Conservation (phyloP, 441 rosid species). For the Gossypium schwendimanii region DNA sequence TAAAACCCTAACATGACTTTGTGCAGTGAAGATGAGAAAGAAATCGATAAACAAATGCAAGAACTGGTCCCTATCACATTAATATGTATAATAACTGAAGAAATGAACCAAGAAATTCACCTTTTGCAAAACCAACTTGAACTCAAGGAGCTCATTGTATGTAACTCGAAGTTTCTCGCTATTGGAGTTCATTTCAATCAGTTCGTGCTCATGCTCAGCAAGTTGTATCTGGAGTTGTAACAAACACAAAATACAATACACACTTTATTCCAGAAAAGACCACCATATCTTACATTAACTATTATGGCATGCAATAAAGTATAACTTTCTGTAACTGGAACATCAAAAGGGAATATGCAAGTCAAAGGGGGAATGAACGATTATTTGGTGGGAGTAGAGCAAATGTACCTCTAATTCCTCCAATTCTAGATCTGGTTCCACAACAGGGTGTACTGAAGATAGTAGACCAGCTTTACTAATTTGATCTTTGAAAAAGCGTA, state of each 20-base stretch:
- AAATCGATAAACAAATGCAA: slow-evolving; percentile 8
- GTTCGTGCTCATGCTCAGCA: slow-evolving; percentile 85
- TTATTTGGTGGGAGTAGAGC: background rate
- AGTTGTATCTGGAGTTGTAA: slow-evolving; percentile 63
- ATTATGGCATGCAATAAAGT: background rate
- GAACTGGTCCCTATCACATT: background rate
- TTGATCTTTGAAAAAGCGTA: slow-evolving; percentile 87
- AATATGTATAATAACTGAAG: background rate
- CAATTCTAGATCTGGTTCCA: slow-evolving; percentile 74
- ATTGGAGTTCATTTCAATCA: slow-evolving; percentile 88
- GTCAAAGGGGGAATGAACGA: slow-evolving; percentile 8
- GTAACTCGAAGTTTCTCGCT: slow-evolving; percentile 86
- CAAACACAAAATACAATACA: slow-evolving; percentile 17
- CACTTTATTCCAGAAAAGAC: slow-evolving; percentile 11
- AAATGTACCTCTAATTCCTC: slow-evolving; percentile 84
- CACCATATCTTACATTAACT: background rate
- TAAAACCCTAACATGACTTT: slow-evolving; percentile 1
- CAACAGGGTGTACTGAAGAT: slow-evolving; percentile 48
- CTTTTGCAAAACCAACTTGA: slow-evolving; percentile 90
- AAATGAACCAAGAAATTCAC: slow-evolving; percentile 30
- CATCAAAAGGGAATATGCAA: slow-evolving; percentile 11
- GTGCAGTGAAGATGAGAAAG: slow-evolving; percentile 3
- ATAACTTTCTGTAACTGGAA: background rate
- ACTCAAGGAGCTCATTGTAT: slow-evolving; percentile 90
- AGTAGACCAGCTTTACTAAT: slow-evolving; percentile 75